phyloP scores from a whole-genome alignment of 2,329 filamentous ascomycete genomes.

The Exophiala lecanii-corni region DNA sequence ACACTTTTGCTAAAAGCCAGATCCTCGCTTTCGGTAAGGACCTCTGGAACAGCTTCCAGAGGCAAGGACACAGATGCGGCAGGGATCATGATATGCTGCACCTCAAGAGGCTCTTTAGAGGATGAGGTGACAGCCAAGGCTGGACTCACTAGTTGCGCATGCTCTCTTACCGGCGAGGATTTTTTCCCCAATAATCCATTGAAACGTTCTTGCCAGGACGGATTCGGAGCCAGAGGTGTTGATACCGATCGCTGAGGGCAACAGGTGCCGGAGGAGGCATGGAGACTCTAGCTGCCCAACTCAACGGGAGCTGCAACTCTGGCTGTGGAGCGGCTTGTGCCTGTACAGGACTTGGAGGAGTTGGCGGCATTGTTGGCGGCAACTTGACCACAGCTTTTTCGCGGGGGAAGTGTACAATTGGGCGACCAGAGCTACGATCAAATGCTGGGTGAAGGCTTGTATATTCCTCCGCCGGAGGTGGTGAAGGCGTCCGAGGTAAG shows the following conservation, averaged over 20 bases:
- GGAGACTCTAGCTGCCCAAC: conserved; percentile 36
- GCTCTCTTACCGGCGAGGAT: conserved; percentile 36
- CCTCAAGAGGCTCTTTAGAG: conserved; percentile 63
- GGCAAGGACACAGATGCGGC: conserved; percentile 23
- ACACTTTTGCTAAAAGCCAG: conserved; percentile 60
- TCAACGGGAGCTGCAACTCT: conserved; percentile 27
- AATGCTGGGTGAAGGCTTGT: conserved; percentile 54
- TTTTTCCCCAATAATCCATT: conserved; percentile 71
- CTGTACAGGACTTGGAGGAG: conserved; percentile 22
- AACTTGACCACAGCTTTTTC: conserved; percentile 74
- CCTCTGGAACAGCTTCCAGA: not conserved
- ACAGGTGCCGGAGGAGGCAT: conserved; percentile 32
- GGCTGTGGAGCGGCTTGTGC: conserved; percentile 24
- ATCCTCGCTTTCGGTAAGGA: not conserved
- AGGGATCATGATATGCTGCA: conserved; percentile 30
- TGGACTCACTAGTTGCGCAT: conserved; percentile 16
- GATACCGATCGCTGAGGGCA: conserved; percentile 35
- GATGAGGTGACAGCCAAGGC: conserved; percentile 56
- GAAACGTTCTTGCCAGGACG: conserved; percentile 52
- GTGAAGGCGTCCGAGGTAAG: conserved; percentile 40
- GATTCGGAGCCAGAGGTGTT: conserved; percentile 43
- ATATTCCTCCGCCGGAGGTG: conserved; percentile 55
- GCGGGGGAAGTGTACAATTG: conserved; percentile 54
- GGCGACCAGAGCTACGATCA: conserved; percentile 45
- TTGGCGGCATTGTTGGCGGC: conserved; percentile 41